Evolutionary conservation across 257 asterid genomes (phyloP), one percentile per base, ranked within the genome.

Genomic region (Verbena officinalis): DNA sequence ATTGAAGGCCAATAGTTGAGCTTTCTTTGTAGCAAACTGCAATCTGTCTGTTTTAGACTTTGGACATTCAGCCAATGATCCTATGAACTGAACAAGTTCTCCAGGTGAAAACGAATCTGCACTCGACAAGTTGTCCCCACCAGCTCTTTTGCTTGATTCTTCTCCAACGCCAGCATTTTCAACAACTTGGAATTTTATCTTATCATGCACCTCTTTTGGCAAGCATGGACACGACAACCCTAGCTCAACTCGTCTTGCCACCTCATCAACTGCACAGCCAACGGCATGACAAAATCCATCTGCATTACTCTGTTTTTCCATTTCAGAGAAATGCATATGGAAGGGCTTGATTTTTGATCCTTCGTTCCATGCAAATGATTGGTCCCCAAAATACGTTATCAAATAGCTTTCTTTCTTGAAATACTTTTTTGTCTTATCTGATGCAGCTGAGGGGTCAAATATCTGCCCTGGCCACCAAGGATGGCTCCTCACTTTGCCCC

Each of bases 391-490:
- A 71, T 89, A 91, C 0, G 93, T 89, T 31, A 89, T 71, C 74
- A 91, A 78, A 65, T 89, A 77, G 46, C 84, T 58, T 11, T 75
- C 78, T 39, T 50, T 76, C 83, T 79, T 84, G 5, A 40, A 68
- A 74, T 81, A 55, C 46, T 55, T 81, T 67, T 31, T 64, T 27
- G 92, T 95, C 52, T 71, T 75, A 50, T 75, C 66, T 0, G 98
- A 80, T 54, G 96, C 95, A 65, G 79, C 85, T 11, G 82, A 74
- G 53, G 95, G 84, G 39, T 75, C 79, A 68, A 85, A 71, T 70
- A 92, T 75, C 81, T 83, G 90, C 22, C 96, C 98, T 33, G 98
- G 98, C 96, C 98, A 91, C 98, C 98, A 91, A 4, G 95, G 96
- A 80, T 91, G 96, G 74, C 93, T 66, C 74, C 73, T 85, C 36